Evolutionary conservation across 768 basidiomycete species (phyloP).

Genomic region (Xerocomus potaroensis): DNA sequence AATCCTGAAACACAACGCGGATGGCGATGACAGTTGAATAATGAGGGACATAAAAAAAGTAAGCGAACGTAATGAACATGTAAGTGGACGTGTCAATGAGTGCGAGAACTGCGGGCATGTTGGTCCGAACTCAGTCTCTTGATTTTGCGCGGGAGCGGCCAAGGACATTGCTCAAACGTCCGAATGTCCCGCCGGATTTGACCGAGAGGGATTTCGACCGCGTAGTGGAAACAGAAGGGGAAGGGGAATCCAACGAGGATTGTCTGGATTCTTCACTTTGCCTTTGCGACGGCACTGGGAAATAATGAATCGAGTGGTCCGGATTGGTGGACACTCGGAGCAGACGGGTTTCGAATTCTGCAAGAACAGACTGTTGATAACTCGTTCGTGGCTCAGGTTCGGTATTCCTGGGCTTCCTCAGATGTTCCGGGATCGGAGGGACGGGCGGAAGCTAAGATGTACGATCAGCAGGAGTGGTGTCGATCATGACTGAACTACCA

Average conservation of each 20-base stretch:
- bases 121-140: slow-evolving; percentile 10
- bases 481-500: slow-evolving; percentile 3
- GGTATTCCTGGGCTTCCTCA: slow-evolving; percentile 10
- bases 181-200: slow-evolving; percentile 21
- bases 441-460: slow-evolving; percentile 21
- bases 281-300: slow-evolving; percentile 32
- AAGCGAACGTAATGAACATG: slow-evolving; percentile 7
- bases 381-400: slow-evolving; percentile 20
- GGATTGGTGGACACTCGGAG: slow-evolving; percentile 26
- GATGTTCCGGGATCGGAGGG: slow-evolving; percentile 26
- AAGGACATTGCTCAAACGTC: slow-evolving; percentile 16
- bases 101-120: slow-evolving; percentile 1
- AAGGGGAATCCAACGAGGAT: slow-evolving; percentile 26
- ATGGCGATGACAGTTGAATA: slow-evolving; percentile 8
- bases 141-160: slow-evolving; percentile 23
- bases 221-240: slow-evolving; percentile 26
- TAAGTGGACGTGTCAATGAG: neutral
- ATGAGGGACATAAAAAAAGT: slow-evolving; percentile 17
- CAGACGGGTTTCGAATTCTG: slow-evolving; percentile 28
- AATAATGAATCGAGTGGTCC: slow-evolving; percentile 31
- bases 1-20: neutral
- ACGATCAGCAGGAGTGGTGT: slow-evolving; percentile 2
- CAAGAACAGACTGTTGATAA: slow-evolving; percentile 30
- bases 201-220: slow-evolving; percentile 16
- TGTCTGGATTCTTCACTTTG: slow-evolving; percentile 27